phyloP scores from a whole-genome alignment of 495 filamentous ascomycete genomes.

The Talaromyces adpressus region DNA sequence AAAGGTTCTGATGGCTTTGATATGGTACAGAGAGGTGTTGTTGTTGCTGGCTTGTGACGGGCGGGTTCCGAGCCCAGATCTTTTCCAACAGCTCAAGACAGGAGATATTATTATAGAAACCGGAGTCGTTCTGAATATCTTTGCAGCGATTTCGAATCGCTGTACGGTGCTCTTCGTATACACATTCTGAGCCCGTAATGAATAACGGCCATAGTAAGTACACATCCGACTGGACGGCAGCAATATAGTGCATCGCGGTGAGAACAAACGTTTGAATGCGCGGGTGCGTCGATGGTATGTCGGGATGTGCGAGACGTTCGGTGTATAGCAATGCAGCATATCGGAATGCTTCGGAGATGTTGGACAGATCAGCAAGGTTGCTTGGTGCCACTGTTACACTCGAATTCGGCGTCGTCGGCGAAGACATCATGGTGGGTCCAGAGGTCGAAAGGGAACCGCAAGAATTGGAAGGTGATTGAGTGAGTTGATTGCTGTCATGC shows the following conservation, averaged over 20 bases:
- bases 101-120: slow-evolving; percentile 86
- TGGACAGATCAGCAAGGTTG: slow-evolving; percentile 46
- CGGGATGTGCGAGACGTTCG: slow-evolving; percentile 77
- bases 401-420: slow-evolving; percentile 21
- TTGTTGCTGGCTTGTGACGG: slow-evolving; percentile 3
- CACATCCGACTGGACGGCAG: slow-evolving; percentile 72
- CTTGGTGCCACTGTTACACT: slow-evolving; percentile 26
- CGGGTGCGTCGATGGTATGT: slow-evolving; percentile 63
- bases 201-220: slow-evolving; percentile 94
- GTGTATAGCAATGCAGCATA: slow-evolving; percentile 85
- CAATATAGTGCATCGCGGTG: slow-evolving; percentile 74
- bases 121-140: slow-evolving; percentile 79
- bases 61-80: slow-evolving; percentile 59
- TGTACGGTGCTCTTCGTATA: slow-evolving; percentile 69
- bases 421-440: slow-evolving; percentile 21
- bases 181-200: slow-evolving; percentile 84
- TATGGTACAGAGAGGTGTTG: slow-evolving; percentile 1
- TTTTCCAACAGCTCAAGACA: slow-evolving; percentile 80
- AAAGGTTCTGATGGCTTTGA: not conserved
- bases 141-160: slow-evolving; percentile 73
- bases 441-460: slow-evolving; percentile 24
- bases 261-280: slow-evolving; percentile 80
- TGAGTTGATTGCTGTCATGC: slow-evolving; percentile 11
- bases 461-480: slow-evolving; percentile 18
- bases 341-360: slow-evolving; percentile 82